Percentiles rank a stretch among this genome's conserved stretches.
Conservation (phyloP, 1,139 yeast species). For the Geotrichum citri-aurantii region DNA sequence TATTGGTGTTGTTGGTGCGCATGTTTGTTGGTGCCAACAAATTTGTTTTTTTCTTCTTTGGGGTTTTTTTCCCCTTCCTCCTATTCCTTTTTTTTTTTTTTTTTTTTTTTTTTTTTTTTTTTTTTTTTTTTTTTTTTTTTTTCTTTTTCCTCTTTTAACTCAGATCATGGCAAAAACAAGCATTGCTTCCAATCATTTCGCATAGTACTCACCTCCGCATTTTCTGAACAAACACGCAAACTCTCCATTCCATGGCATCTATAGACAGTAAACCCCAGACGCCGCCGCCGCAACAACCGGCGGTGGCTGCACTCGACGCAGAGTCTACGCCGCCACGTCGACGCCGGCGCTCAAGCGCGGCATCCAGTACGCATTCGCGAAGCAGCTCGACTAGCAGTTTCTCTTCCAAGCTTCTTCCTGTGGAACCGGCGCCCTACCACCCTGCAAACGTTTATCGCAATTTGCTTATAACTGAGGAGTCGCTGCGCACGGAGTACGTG, state of each 20-base stretch:
- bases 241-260: neutral
- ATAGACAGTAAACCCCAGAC: constrained; percentile 2
- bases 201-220: neutral
- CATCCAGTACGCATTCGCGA: constrained; percentile 14
- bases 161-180: neutral
- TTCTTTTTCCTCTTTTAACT: neutral
- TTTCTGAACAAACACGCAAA: neutral
- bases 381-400: constrained; percentile 12
- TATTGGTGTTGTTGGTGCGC: neutral
- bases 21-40: neutral
- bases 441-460: constrained; percentile 44
- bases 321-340: constrained; percentile 11
- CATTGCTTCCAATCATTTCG: neutral
- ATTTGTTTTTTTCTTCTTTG: neutral
- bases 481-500: constrained; percentile 71
- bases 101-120: neutral
- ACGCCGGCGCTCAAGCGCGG: constrained; percentile 16
- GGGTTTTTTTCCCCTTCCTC: neutral
- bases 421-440: constrained; percentile 20
- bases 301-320: neutral
- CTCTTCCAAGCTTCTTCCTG: neutral
- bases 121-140: no score
- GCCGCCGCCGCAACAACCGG: constrained; percentile 11
- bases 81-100: neutral
- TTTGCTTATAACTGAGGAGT: constrained; percentile 76